phyloP scores from a whole-genome alignment of 148 eudicot genomes.

The Selenicereus undatus region DNA sequence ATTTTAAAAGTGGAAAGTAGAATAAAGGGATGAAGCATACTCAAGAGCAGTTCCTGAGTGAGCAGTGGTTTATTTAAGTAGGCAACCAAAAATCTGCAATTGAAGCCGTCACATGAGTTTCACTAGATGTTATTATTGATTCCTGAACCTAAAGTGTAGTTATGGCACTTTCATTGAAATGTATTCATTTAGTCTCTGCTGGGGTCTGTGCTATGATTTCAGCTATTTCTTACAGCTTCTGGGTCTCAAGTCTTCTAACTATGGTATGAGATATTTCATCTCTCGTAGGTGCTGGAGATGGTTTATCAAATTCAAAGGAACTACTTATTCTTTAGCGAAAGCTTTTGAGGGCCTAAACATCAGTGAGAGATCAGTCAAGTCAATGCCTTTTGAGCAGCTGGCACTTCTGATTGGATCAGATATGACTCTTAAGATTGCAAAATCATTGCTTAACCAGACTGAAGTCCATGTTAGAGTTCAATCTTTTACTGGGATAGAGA shows the following conservation, averaged over 20 bases:
- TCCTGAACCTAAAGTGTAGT: neutral
- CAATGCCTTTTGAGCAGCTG: too few relatives aligned
- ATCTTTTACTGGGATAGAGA: too few relatives aligned
- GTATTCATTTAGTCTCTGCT: neutral
- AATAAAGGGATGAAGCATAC: neutral
- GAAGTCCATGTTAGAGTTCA: too few relatives aligned
- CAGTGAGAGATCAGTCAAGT: too few relatives aligned
- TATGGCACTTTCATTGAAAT: neutral
- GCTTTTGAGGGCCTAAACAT: too few relatives aligned
- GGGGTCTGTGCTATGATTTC: too few relatives aligned
- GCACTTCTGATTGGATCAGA: conserved; percentile 64
- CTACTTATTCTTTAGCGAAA: too few relatives aligned
- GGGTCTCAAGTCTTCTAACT: neutral
- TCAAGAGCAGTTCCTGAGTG: neutral
- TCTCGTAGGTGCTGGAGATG: conserved; percentile 70
- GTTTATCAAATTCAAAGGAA: too few relatives aligned
- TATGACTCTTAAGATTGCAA: conserved; percentile 47
- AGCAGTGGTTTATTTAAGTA: neutral
- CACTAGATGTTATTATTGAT: too few relatives aligned
- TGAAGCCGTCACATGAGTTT: neutral
- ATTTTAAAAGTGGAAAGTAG: neutral
- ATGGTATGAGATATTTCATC: conserved; percentile 7
- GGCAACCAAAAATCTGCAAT: neutral
- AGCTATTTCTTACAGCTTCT: too few relatives aligned
- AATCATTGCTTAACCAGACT: conserved; percentile 68